Conservation (phyloP, 129 eudicot genomes). For the Silybum marianum region DNA sequence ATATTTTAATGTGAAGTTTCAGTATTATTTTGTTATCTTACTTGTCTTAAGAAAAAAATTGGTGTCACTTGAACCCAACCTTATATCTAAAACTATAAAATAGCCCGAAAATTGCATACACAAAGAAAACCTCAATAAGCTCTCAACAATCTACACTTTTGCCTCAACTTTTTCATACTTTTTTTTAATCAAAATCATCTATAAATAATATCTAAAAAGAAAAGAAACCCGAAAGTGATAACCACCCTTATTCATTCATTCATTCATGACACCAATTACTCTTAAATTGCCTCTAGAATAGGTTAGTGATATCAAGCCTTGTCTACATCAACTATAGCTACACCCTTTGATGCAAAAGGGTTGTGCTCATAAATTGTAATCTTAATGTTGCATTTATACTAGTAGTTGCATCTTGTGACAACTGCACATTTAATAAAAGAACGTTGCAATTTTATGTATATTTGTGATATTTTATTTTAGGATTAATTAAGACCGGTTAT, state of each 20-base stretch:
- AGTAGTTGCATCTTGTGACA: slow-evolving; percentile 29
- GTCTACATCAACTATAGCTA: slow-evolving; percentile 27
- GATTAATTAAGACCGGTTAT: neutral
- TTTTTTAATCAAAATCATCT: neutral
- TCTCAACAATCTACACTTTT: neutral
- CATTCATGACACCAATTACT: neutral
- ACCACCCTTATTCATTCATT: neutral
- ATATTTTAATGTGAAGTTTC: too few relatives aligned
- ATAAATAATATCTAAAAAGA: neutral
- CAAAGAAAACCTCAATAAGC: neutral
- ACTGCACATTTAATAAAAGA: slow-evolving; percentile 1
- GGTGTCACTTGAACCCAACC: too few relatives aligned
- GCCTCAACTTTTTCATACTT: neutral
- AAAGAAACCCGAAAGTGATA: neutral
- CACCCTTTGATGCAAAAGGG: slow-evolving; percentile 8
- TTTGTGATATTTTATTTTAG: neutral
- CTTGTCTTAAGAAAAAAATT: too few relatives aligned
- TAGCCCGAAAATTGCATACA: neutral
- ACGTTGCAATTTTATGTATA: neutral
- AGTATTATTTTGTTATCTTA: too few relatives aligned
- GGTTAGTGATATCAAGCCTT: slow-evolving; percentile 21
- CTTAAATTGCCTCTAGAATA: neutral
- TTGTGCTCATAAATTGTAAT: slow-evolving; percentile 27
- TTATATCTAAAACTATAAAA: too few relatives aligned
- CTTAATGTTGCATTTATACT: slow-evolving; percentile 31